Evolutionary conservation across 352 stramenopile species (phyloP).

Genomic region (Globisporangium middletonii): DNA sequence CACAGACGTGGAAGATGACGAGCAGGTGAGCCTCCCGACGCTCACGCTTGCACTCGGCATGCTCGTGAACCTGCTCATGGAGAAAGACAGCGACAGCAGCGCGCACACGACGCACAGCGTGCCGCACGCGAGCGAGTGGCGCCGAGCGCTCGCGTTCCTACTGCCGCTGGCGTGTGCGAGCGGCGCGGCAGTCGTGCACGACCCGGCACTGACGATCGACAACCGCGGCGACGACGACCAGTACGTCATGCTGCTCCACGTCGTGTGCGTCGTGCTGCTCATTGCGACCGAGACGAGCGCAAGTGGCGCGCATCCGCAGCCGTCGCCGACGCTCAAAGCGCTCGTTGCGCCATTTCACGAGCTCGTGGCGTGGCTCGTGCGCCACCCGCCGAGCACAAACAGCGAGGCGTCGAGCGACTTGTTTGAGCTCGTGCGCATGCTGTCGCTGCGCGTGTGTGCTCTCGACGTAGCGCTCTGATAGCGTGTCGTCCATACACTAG

Average conservation of each 20-base stretch:
- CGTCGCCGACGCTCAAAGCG: slow-evolving; percentile 19
- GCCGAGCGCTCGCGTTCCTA: slow-evolving; percentile 61
- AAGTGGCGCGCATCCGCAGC: not conserved
- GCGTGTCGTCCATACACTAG: no score
- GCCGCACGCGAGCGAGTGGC: slow-evolving; percentile 60
- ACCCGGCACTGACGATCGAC: slow-evolving; percentile 40
- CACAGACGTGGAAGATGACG: no score
- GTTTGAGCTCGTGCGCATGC: slow-evolving; percentile 62
- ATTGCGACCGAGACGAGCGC: slow-evolving; percentile 46
- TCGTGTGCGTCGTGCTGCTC: slow-evolving; percentile 62
- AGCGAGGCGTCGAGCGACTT: slow-evolving; percentile 54
- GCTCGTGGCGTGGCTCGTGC: slow-evolving; percentile 47
- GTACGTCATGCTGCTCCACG: slow-evolving; percentile 75
- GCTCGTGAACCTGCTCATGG: slow-evolving; percentile 71
- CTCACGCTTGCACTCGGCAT: slow-evolving; percentile 74
- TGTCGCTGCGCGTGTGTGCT: slow-evolving; percentile 40
- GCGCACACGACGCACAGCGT: slow-evolving; percentile 9
- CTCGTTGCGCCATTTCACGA: slow-evolving; percentile 54
- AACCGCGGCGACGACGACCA: slow-evolving; percentile 66
- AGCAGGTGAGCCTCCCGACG: slow-evolving; percentile 34
- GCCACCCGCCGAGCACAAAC: slow-evolving; percentile 44
- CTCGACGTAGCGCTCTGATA: no score
- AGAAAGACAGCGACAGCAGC: slow-evolving; percentile 23
- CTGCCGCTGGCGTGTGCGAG: slow-evolving; percentile 70
- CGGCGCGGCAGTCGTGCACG: slow-evolving; percentile 35